Evolutionary conservation across 352 stramenopile genomes (phyloP).

Genomic region (Phytopythium boreale): DNA sequence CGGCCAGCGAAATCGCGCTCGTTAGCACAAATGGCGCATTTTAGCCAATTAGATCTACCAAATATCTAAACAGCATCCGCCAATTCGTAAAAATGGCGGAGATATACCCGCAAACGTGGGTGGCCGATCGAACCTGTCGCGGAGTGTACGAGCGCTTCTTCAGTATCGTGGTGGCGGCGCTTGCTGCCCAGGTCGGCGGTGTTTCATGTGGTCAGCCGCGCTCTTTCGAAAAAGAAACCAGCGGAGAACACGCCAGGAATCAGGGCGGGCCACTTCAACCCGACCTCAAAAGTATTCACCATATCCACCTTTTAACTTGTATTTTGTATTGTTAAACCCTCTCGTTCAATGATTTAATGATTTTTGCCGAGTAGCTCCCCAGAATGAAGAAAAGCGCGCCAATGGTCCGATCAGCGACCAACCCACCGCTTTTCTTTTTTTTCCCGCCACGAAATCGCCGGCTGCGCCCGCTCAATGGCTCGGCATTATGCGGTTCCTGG

Average conservation of each 20-base stretch:
- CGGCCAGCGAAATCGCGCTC: too few species aligned
- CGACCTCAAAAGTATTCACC: not conserved
- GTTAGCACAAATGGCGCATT: too few species aligned
- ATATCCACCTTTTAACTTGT: not conserved
- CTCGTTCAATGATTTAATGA: not conserved
- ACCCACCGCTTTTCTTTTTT: not conserved
- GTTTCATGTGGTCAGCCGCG: not conserved
- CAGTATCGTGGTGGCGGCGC: not conserved
- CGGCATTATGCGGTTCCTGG: not conserved
- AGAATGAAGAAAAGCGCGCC: not conserved
- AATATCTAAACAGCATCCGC: too few species aligned
- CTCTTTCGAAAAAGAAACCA: constrained; percentile 3
- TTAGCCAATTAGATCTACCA: too few species aligned
- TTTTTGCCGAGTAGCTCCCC: not conserved
- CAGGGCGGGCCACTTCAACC: not conserved
- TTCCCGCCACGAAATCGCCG: not conserved
- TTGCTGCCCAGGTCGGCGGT: not conserved
- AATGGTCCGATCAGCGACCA: not conserved
- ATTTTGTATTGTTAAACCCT: not conserved
- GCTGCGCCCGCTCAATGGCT: not conserved
- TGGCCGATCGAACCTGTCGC: too few species aligned
- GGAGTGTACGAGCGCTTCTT: too few species aligned
- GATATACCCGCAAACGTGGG: too few species aligned
- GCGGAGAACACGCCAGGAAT: not conserved
- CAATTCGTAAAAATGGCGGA: too few species aligned